Base-by-base conservation (phyloP, 768 basidiomycete genomes). In the Tremella mesenterica region DNA sequence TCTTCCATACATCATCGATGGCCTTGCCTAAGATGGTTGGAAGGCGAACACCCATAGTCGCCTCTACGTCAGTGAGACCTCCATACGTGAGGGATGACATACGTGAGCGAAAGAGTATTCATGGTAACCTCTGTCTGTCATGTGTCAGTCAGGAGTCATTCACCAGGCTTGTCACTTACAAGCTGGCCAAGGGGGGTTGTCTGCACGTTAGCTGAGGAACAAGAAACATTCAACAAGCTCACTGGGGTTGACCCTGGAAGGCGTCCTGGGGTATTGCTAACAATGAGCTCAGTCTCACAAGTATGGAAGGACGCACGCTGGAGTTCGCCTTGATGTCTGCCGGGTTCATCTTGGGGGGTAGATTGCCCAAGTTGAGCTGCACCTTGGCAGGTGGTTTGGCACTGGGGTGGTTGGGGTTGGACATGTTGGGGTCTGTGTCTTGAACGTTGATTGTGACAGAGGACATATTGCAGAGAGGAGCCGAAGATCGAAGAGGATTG, bases 11-110 rank as follows among this genome's bases (percentile, higher is more conserved):
- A 68, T 96, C 92, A 65, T 92, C 90, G 64, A 95, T 91, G 12
- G 87, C 92, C 75, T 95, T 96, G 59, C 89, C 88, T 44, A 95
- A 78, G 59, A 96, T 96, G 34, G 92, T 93, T 1, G 92, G 92
- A 23, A 95, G 81, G 44, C 92, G 84, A n/a, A 85, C 83, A 56
- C 88, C 87, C 91, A 95, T 95, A 3, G 91, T 93, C 28, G 89
- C 92, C 74, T 92, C 82, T 33, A 84, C 85, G 30, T n/a, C 8
- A 29, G 44, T 50, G 44, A 54, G 43, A 25, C 21, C 2, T 29
- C 33, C 9, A 18, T 88, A 88, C 0, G 84, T 87, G 69, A 83
- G 86, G 83, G 70, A 84, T n/a, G n/a, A 50, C 61, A 20, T 53
- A 67, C 61, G 38, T 71, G 67, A 20, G 73, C 73, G 62, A 73